Evolutionary conservation across 2,329 filamentous ascomycete genomes (phyloP).

Genomic region (Hymenoscyphus albidus): DNA sequence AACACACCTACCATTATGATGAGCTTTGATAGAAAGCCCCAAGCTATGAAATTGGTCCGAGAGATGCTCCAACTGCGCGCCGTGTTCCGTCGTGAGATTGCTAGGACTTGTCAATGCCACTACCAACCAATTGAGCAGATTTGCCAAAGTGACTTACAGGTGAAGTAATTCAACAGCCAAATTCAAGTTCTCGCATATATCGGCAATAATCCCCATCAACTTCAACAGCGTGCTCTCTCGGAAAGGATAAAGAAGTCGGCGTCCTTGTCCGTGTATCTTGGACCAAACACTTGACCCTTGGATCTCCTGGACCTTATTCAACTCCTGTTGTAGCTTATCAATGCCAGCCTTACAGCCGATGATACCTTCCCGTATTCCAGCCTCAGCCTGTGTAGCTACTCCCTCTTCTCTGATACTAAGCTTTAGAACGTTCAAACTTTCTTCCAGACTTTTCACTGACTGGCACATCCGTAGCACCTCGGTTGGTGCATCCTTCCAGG

Average conservation of each 20-base stretch:
- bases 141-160: background rate
- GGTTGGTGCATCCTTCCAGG: background rate
- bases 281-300: background rate
- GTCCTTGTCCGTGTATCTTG: slow-evolving; percentile 14
- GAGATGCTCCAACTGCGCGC: background rate
- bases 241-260: slow-evolving; percentile 19
- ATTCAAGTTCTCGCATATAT: background rate
- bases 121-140: background rate
- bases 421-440: background rate
- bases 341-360: background rate
- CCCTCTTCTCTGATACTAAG: background rate
- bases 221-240: slow-evolving; percentile 19
- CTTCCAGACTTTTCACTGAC: background rate
- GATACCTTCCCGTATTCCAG: background rate
- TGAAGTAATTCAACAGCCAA: background rate
- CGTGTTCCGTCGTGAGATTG: background rate
- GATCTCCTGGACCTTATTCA: background rate
- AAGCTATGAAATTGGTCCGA: background rate
- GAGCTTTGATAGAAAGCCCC: background rate
- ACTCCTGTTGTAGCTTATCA: background rate
- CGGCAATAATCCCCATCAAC: slow-evolving; percentile 7
- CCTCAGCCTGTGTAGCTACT: background rate
- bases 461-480: background rate
- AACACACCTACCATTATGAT: background rate
- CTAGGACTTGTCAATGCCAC: background rate